Evolutionary conservation across 2,329 filamentous ascomycete species (phyloP).

Genomic region (Microthyrium microscopicum): DNA sequence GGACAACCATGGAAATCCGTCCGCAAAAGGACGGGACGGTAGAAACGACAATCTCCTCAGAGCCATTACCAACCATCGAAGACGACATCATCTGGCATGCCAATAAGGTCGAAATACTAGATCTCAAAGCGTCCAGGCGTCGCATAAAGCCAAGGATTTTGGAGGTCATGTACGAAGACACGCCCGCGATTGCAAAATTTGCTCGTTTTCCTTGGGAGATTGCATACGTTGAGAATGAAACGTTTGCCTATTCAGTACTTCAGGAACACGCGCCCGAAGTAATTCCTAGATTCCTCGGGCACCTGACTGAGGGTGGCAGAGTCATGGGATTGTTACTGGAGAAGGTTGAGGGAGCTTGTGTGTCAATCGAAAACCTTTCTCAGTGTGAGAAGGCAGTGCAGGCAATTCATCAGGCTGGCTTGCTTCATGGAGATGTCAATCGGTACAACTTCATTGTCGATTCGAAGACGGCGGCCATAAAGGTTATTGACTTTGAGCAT

Average conservation of each 20-base stretch:
- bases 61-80: too few species aligned
- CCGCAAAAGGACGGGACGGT: too few species aligned
- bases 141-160: too few species aligned
- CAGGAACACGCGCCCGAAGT: background rate
- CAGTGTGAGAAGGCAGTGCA: background rate
- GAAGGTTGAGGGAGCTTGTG: background rate
- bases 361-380: background rate
- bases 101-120: too few species aligned
- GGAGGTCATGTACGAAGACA: too few species aligned
- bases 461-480: background rate
- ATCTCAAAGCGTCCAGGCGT: too few species aligned
- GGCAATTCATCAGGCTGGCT: background rate
- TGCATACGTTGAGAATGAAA: background rate
- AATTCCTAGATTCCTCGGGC: background rate
- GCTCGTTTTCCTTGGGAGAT: background rate
- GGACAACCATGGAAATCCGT: too few species aligned
- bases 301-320: background rate
- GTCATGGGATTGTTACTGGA: background rate
- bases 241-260: background rate
- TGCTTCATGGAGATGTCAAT: background rate
- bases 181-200: too few species aligned
- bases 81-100: too few species aligned
- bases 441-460: background rate
- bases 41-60: too few species aligned
- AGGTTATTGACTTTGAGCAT: background rate